Base-by-base conservation (phyloP, 208 protist species). In the Leptomonas pyrrhocoris region DNA sequence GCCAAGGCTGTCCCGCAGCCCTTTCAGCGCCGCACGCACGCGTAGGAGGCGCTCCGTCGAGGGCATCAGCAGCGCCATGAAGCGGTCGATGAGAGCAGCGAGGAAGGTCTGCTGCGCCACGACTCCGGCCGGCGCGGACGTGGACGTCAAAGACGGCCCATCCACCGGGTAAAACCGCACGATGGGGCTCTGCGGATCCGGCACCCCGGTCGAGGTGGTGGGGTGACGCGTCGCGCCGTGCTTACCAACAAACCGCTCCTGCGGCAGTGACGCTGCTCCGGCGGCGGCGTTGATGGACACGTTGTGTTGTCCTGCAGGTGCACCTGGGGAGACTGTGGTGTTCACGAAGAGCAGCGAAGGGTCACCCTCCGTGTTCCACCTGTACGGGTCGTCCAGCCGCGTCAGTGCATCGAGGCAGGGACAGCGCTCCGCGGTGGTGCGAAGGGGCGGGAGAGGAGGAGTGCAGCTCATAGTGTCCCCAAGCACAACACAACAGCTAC, bases 31-130 rank as follows among this genome's bases (percentile, higher is more conserved):
- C 2, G 28, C 67, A 13, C 85, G 79, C 42, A 95, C 60, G 0
- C 60, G 78, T 18, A 92, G 28, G 0, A 77, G 49, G 27, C 84
- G 77, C 65, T 95, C 89, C n/a, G 85, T 89, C 16, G 71, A 65
- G 11, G 84, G 84, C 13, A 73, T 79, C 18, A 91, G 60, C 25
- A 69, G 31, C 16, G 19, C 27, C 7, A 28, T 34, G 2, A 91
- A 67, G 34, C 81, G 73, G 15, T 36, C 49, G 7, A 73, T 73
- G 21, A 85, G 53, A 11, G 49, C 25, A 2, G 68, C 49, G 7
- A 94, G 57, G 21, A 64, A 48, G 27, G 68, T 46, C 9, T 78
- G 51, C 0, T 73, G 48, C 18, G 36, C 16, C 30, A 13, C 23
- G 48, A 38, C 59, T 18, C 25, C 54, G 7, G 8, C 46, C 19